A percentile compares a stretch with the other conserved stretches of the same genome.
Conservation (phyloP, 2,329 filamentous ascomycete species). For the Epichloe typhina region DNA sequence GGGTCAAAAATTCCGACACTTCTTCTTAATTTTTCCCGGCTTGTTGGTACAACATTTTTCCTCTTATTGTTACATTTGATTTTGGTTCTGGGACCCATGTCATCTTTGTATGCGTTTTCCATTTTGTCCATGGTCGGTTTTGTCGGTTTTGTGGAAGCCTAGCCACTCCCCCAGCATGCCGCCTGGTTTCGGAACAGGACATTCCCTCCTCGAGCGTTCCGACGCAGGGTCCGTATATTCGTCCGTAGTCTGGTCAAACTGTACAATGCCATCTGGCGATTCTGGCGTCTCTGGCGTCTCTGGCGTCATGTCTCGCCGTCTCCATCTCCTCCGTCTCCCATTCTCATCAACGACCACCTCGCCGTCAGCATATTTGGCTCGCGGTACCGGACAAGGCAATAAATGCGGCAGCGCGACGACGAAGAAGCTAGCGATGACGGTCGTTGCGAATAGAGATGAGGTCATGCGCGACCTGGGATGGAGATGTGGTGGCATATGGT, state of each 20-base stretch:
- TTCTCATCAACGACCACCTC: conserved; percentile 33
- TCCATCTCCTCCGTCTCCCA: conserved; percentile 31
- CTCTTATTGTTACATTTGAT: background rate
- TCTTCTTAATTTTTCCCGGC: background rate
- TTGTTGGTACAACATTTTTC: background rate
- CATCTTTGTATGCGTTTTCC: conserved; percentile 13
- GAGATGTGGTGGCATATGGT: conserved; percentile 67
- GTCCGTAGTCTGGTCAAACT: conserved; percentile 28
- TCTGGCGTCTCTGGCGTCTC: conserved; percentile 24
- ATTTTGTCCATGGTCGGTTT: conserved; percentile 13
- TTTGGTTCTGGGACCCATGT: conserved; percentile 2
- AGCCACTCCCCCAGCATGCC: conserved; percentile 61
- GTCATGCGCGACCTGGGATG: conserved; percentile 91
- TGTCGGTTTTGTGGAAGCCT: conserved; percentile 44
- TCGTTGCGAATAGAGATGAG: conserved; percentile 89
- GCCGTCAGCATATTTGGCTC: conserved; percentile 62
- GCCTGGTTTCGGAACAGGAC: conserved; percentile 81
- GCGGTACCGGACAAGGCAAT: conserved; percentile 78
- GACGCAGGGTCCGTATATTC: conserved; percentile 22
- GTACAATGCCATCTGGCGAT: conserved; percentile 33
- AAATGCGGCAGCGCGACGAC: conserved; percentile 85
- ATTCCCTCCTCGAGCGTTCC: conserved; percentile 52
- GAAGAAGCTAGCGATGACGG: conserved; percentile 75
- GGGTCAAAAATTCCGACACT: background rate
- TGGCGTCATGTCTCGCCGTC: conserved; percentile 20